Percentiles rank a stretch among this genome's conserved stretches.
phyloP scores from a whole-genome alignment of 1,284 basidiomycete species.

The Trametes versicolor region DNA sequence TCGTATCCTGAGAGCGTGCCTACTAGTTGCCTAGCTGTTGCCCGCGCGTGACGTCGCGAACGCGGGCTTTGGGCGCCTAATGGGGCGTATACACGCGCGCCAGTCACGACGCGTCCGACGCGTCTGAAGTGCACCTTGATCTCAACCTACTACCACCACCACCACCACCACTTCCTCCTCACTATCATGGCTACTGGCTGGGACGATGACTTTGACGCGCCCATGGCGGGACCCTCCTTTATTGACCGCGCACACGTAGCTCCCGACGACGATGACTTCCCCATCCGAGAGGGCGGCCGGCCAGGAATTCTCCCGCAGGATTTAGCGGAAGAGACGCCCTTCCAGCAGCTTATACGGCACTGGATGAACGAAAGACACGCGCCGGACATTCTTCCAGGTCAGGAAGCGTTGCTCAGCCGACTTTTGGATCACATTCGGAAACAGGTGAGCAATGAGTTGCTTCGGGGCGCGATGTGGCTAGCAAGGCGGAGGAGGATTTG shows the following conservation, averaged over 20 bases:
- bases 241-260: conserved; percentile 36
- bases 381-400: conserved; percentile 80
- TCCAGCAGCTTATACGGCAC: conserved; percentile 75
- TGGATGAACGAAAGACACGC: conserved; percentile 91
- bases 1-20: too few species aligned
- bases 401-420: conserved; percentile 76
- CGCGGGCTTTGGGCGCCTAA: neutral
- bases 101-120: conserved; percentile 14
- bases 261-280: conserved; percentile 39
- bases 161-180: neutral
- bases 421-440: conserved; percentile 86
- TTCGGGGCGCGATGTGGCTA: conserved; percentile 4
- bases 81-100: conserved; percentile 2
- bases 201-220: conserved; percentile 35
- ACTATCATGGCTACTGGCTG: conserved; percentile 31
- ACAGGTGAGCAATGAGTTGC: conserved; percentile 68
- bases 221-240: conserved; percentile 38
- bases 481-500: neutral
- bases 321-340: conserved; percentile 51
- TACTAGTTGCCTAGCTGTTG: too few species aligned
- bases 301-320: conserved; percentile 34
- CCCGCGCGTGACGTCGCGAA: neutral
- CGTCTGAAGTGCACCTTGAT: conserved; percentile 8
- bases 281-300: conserved; percentile 27
- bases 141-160: neutral